A percentile compares a stretch with the other conserved stretches of the same genome.
Conservation (phyloP, 2,329 filamentous ascomycete species). For the Orbilia ellipsospora region DNA sequence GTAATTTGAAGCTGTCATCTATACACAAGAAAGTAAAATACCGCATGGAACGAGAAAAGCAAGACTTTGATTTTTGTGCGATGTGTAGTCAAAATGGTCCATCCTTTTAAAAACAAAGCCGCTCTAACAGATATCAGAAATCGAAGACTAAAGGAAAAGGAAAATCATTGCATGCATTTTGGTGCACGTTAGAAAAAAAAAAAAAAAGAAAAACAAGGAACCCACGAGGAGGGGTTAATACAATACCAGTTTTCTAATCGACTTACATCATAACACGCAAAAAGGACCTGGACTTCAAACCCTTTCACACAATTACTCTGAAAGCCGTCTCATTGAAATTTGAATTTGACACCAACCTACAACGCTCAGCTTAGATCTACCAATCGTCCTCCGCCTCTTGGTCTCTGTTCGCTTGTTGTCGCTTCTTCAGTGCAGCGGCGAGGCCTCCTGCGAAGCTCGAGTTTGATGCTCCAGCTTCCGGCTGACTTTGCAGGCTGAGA, state of each 20-base stretch:
- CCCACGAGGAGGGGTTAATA: constrained; percentile 17
- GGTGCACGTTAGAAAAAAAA: constrained; percentile 28
- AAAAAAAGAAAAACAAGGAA: constrained; percentile 21
- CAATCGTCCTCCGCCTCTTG: constrained; percentile 74
- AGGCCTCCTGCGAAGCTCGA: constrained; percentile 78
- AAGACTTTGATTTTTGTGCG: constrained; percentile 30
- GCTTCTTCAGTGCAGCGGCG: constrained; percentile 79
- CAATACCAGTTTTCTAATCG: constrained; percentile 36
- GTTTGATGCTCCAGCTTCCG: constrained; percentile 65
- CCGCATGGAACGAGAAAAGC: constrained; percentile 39
- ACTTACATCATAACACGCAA: constrained; percentile 28
- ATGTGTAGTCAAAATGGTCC: constrained; percentile 45
- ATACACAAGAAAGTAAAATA: constrained; percentile 49
- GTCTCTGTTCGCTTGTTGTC: constrained; percentile 80
- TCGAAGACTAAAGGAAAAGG: constrained; percentile 18
- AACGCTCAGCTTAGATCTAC: constrained; percentile 25
- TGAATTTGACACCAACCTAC: constrained; percentile 10
- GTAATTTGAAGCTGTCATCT: constrained; percentile 53
- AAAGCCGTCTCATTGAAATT: neutral
- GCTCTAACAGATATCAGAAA: constrained; percentile 51
- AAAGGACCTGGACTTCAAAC: constrained; percentile 30
- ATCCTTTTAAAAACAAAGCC: constrained; percentile 25
- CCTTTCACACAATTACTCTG: constrained; percentile 17
- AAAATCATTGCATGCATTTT: constrained; percentile 20
- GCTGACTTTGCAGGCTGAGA: constrained; percentile 64